Evolutionary conservation across 2,329 filamentous ascomycete genomes (phyloP).

Genomic region (Penicillium expansum): DNA sequence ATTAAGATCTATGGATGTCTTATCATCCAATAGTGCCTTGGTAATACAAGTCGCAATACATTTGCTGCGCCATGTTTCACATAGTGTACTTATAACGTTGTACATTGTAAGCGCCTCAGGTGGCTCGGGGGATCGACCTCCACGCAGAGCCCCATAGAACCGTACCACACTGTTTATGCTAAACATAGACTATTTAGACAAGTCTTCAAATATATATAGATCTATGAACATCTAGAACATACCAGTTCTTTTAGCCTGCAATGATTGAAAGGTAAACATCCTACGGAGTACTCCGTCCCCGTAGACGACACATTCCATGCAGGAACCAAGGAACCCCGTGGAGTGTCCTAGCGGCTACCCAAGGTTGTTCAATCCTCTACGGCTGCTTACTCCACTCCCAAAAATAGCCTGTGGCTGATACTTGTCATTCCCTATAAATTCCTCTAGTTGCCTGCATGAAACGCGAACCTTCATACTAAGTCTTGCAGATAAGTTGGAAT

Average conservation of each 20-base stretch:
- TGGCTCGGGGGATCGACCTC: neutral
- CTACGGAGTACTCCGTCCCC: no score
- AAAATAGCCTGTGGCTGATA: constrained; percentile 7
- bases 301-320: neutral
- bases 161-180: neutral
- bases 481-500: neutral
- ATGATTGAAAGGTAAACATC: neutral
- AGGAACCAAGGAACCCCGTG: neutral
- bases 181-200: neutral
- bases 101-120: neutral
- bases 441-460: neutral
- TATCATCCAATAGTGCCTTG: neutral
- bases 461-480: neutral
- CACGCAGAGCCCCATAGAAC: neutral
- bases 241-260: neutral
- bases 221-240: neutral
- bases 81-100: neutral
- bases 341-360: neutral
- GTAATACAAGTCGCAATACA: neutral
- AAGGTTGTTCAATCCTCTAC: neutral
- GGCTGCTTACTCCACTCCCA: constrained; percentile 2
- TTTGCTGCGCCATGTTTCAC: constrained; percentile 2
- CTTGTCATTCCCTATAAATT: neutral
- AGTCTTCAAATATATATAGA: neutral
- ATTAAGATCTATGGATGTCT: neutral